These are phyloP conservation scores for Candida ipomoeae DNA, from an alignment of 805 yeast genomes.

Conservation along the genomic window DNA sequence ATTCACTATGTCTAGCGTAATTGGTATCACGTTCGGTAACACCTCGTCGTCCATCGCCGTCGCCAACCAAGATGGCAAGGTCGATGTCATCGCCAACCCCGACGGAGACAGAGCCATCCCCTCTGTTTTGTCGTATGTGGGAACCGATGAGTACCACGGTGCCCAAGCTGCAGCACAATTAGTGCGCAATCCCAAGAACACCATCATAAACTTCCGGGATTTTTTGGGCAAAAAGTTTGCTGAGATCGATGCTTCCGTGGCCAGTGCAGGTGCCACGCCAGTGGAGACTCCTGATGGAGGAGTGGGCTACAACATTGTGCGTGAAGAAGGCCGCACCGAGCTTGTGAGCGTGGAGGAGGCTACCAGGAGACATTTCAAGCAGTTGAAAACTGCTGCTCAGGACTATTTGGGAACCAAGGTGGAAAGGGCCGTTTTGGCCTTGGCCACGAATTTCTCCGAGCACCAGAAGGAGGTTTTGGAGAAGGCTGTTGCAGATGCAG, in stretches of 20 bases:
- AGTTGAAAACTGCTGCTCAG: constrained; percentile 82
- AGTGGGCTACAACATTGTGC: constrained; percentile 60
- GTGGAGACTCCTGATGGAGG: constrained; percentile 57
- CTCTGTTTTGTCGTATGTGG: constrained; percentile 85
- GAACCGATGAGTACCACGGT: constrained; percentile 95
- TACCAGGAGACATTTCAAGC: constrained; percentile 75
- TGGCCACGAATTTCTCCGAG: constrained; percentile 83
- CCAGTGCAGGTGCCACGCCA: constrained; percentile 56
- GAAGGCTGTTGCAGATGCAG: constrained; percentile 63
- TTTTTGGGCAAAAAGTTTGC: constrained; percentile 73
- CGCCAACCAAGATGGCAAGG: constrained; percentile 79
- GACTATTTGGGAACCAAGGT: constrained; percentile 82
- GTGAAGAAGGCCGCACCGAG: constrained; percentile 48
- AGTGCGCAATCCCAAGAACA: constrained; percentile 82
- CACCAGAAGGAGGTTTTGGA: constrained; percentile 64
- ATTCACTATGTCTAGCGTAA: constrained; percentile 46
- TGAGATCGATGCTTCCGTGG: constrained; percentile 62
- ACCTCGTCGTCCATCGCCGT: constrained; percentile 92
- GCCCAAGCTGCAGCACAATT: constrained; percentile 92
- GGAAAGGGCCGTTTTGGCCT: constrained; percentile 81
- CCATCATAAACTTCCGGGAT: constrained; percentile 90
- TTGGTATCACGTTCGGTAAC: constrained; percentile 96
- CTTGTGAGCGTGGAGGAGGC: constrained; percentile 70
- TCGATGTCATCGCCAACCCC: constrained; percentile 96
- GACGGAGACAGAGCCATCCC: constrained; percentile 98